phyloP scores from a whole-genome alignment of 2,329 filamentous ascomycete genomes.

The Microsporum audouinii region DNA sequence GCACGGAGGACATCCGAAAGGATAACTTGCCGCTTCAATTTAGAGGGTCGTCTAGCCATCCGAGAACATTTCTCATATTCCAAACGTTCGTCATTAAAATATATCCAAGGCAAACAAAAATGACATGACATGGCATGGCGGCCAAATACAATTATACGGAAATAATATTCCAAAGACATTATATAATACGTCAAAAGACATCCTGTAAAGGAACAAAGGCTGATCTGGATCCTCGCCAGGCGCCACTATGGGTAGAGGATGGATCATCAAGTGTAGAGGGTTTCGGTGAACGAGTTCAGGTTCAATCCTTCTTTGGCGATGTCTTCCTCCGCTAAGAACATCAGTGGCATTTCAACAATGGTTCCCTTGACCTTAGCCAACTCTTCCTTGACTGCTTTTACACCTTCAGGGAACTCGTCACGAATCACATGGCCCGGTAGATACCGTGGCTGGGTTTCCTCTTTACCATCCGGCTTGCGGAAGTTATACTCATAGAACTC shows the following conservation, averaged over 20 bases:
- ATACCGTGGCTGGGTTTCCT: conserved; percentile 44
- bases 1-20: background rate
- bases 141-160: background rate
- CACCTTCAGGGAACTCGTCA: conserved; percentile 62
- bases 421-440: conserved; percentile 79
- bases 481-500: conserved; percentile 54
- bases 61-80: background rate
- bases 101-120: background rate
- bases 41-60: background rate
- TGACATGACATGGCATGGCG: background rate
- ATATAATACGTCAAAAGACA: background rate
- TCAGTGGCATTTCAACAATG: conserved; percentile 79
- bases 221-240: background rate
- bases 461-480: conserved; percentile 35
- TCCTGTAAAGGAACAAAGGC: background rate
- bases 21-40: background rate
- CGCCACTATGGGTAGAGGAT: background rate
- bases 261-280: conserved; percentile 51
- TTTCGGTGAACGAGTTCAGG: conserved; percentile 60
- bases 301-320: conserved; percentile 71
- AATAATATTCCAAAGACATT: background rate
- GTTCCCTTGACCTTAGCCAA: conserved; percentile 56
- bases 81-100: background rate
- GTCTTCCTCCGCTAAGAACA: conserved; percentile 76
- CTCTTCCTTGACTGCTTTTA: conserved; percentile 60